These are phyloP conservation scores for Lactarius psammicola DNA, from an alignment of 768 basidiomycete genomes.

Conservation along the genomic window DNA sequence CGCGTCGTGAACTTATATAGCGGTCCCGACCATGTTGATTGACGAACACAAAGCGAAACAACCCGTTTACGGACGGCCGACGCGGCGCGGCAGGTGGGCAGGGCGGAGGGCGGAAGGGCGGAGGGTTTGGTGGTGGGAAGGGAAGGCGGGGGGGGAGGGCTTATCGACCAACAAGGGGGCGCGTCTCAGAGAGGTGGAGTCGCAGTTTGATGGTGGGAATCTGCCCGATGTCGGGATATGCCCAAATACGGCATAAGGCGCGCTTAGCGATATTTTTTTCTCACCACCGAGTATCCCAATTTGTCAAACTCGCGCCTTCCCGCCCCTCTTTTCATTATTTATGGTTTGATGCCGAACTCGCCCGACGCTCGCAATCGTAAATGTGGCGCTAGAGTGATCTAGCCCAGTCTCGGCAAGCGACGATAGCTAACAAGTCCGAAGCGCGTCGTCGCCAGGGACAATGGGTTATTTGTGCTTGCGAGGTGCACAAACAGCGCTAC, in stretches of 20 bases:
- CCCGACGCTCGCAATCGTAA: not conserved
- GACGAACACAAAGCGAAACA: constrained; percentile 12
- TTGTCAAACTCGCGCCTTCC: not conserved
- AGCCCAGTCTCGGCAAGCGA: not conserved
- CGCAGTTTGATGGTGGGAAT: not conserved
- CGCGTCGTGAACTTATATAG: constrained; percentile 10
- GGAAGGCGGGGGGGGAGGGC: not conserved
- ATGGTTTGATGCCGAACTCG: not conserved
- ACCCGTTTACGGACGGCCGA: not conserved
- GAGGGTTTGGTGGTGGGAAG: not conserved
- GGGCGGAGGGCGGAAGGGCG: constrained; percentile 8
- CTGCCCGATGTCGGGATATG: constrained; percentile 9
- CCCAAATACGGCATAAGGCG: constrained; percentile 10
- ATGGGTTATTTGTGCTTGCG: constrained; percentile 1
- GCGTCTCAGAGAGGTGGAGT: not conserved
- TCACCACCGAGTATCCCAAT: not conserved
- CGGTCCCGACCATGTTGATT: constrained; percentile 1
- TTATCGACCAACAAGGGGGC: constrained; percentile 4
- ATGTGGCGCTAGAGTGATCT: not conserved
- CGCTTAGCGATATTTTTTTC: not conserved
- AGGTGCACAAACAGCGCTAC: constrained; percentile 6
- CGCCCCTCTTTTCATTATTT: not conserved
- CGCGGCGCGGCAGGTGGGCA: not conserved
- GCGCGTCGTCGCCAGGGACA: not conserved
- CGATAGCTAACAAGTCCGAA: not conserved